Evolutionary conservation across 805 yeast genomes (phyloP).

Genomic region (Jamesozyma spencerorum): DNA sequence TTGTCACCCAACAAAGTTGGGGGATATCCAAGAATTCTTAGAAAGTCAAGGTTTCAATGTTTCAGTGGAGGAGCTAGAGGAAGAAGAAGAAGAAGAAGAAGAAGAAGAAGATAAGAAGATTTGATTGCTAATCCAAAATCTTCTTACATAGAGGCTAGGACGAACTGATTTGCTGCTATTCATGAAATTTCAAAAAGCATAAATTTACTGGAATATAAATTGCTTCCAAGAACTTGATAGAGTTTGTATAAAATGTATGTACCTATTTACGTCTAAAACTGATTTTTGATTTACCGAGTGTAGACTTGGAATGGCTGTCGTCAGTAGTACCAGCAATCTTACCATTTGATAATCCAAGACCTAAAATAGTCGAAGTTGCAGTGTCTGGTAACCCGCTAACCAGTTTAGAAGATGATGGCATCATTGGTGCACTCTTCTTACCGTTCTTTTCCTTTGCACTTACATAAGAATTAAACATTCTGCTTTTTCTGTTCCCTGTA

Average conservation of each 20-base stretch:
- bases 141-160: too few species aligned
- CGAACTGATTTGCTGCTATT: too few species aligned
- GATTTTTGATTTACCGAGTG: conserved; percentile 3
- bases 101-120: conserved; percentile 19
- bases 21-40: conserved; percentile 40
- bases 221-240: neutral
- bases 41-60: conserved; percentile 50
- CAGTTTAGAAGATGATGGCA: conserved; percentile 26
- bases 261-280: conserved; percentile 7
- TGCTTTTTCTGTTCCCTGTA: conserved; percentile 7
- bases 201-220: neutral
- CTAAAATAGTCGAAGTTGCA: conserved; percentile 7
- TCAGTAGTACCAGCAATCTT: neutral
- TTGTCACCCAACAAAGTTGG: conserved; percentile 59
- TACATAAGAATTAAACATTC: conserved; percentile 31
- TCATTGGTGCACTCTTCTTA: conserved; percentile 15
- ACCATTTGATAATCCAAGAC: conserved; percentile 10
- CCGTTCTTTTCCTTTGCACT: conserved; percentile 11
- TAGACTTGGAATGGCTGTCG: neutral
- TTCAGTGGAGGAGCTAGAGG: conserved; percentile 43
- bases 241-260: neutral
- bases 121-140: too few species aligned
- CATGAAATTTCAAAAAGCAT: too few species aligned
- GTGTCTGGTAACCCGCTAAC: conserved; percentile 30
- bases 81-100: conserved; percentile 29